Percentiles rank a stretch among this genome's conserved stretches.
These are phyloP conservation scores for Berberis vulgaris DNA, from an alignment of 164 flowering plant species.

Conservation along the genomic window DNA sequence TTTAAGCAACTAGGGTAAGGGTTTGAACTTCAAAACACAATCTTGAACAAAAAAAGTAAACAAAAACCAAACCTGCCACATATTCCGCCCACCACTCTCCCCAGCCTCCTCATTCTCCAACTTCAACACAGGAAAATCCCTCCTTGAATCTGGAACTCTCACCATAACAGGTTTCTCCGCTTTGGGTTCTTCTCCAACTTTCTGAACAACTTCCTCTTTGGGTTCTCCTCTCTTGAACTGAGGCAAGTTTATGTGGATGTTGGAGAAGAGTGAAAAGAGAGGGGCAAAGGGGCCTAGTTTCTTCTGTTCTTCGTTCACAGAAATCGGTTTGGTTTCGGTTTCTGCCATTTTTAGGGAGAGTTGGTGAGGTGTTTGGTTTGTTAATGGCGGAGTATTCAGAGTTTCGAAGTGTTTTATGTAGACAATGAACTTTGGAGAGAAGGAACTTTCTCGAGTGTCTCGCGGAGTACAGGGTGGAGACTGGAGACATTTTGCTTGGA, in stretches of 20 bases:
- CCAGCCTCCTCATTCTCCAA: slow-evolving; percentile 13
- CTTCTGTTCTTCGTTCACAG: not conserved
- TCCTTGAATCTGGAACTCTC: slow-evolving; percentile 3
- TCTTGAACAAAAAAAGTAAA: not conserved
- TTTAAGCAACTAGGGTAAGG: not conserved
- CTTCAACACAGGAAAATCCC: slow-evolving; percentile 8
- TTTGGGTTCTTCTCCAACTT: not conserved
- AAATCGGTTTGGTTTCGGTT: not conserved
- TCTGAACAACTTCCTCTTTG: slow-evolving; percentile 2
- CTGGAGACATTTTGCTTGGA: too few relatives aligned
- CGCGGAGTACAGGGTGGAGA: too few relatives aligned
- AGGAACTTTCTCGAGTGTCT: not conserved
- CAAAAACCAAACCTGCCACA: slow-evolving; percentile 17
- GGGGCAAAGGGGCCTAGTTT: not conserved
- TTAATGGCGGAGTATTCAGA: slow-evolving; percentile 6
- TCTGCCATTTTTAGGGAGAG: slow-evolving; percentile 7
- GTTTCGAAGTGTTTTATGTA: not conserved
- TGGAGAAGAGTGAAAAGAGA: not conserved
- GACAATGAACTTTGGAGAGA: not conserved
- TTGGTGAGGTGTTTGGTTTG: not conserved
- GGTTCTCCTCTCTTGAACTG: not conserved
- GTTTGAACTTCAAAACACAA: too few relatives aligned
- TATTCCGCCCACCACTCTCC: not conserved
- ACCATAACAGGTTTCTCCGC: slow-evolving; percentile 4
- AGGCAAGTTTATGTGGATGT: slow-evolving; percentile 4